Base-by-base conservation (phyloP, 1,284 basidiomycete species). In the Cryptococcus wingfieldii region DNA sequence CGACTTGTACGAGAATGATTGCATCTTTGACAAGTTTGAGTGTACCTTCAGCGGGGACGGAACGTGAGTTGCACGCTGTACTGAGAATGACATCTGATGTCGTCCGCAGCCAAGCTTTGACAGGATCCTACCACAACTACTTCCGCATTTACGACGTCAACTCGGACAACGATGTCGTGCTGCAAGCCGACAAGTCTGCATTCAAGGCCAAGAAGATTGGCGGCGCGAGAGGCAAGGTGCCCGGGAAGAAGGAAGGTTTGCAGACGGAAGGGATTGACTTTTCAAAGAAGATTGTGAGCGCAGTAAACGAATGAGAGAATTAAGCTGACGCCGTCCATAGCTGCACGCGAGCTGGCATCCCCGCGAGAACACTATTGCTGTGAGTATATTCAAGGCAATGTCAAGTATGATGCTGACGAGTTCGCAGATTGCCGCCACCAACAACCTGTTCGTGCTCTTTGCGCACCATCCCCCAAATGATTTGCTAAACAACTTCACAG, bases 11-110 rank as follows among this genome's bases (percentile, higher is more conserved):
- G 96, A 99, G 80, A 99, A 98, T 73, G 96, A 99, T 76, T 98
- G 95, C 78, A 99, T 99, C 75, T 99, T 98, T 77, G 96, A 98
- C 83, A 98, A 98, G 79, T 99, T 98, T 67, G 96, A 97, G 79
- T 96, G 93, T 75, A 88, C 90, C 28, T 96, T 92, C 86, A 89
- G 89, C 64, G 93, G 94, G 38, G 89, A 95, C 72, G 92, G 95
- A 77, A 86, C 88, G 93, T 96, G 76, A 74, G 91, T 13, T 12
- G 31, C 14, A 39, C 13, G 5, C 10, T 7, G 12, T 13, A n/a
- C 19, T 16, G 25, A 45, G 43, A 37, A 28, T 18, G 23, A 9
- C 7, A n/a, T n/a, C 55, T 53, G 31, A 27, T 27, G 42, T 45
- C 1, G 10, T 3, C 9, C 23, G 25, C 70, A 96, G 93, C 70